Percentiles rank a stretch among this genome's conserved stretches.
Conservation (phyloP, 2,329 filamentous ascomycete genomes). For the Fusarium sp. region DNA sequence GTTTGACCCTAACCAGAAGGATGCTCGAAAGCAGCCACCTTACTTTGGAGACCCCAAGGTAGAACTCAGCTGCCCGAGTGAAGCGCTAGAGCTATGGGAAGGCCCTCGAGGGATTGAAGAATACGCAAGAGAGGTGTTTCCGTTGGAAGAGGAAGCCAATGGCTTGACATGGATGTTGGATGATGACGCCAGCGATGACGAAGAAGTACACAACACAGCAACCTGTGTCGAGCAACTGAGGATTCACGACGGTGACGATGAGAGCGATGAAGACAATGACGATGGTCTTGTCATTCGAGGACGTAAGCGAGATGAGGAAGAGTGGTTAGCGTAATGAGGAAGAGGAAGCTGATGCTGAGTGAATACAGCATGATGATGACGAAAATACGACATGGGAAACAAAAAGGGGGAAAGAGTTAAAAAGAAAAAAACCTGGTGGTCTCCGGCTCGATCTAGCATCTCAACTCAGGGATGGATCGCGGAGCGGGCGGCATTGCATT, state of each 20-base stretch:
- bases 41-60: conserved; percentile 69
- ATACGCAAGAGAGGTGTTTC: conserved; percentile 93
- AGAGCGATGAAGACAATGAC: conserved; percentile 63
- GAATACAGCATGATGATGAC: conserved; percentile 8
- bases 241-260: conserved; percentile 55
- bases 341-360: conserved; percentile 7
- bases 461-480: conserved; percentile 21
- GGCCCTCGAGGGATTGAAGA: conserved; percentile 91
- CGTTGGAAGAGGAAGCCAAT: conserved; percentile 92
- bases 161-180: conserved; percentile 90
- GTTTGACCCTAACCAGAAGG: conserved; percentile 60
- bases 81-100: conserved; percentile 87
- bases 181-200: conserved; percentile 56
- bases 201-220: conserved; percentile 48
- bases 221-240: conserved; percentile 52
- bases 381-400: conserved; percentile 25
- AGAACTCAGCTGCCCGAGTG: conserved; percentile 72
- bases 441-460: conserved; percentile 19
- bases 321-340: conserved; percentile 62
- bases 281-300: conserved; percentile 67
- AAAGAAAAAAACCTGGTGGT: conserved; percentile 22
- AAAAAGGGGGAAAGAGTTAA: conserved; percentile 19
- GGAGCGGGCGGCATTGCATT: conserved; percentile 42
- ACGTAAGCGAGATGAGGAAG: conserved; percentile 65
- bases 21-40: conserved; percentile 66